These are phyloP conservation scores for Oemleria cerasiformis DNA, from an alignment of 306 rosid genomes.

Conservation along the genomic window DNA sequence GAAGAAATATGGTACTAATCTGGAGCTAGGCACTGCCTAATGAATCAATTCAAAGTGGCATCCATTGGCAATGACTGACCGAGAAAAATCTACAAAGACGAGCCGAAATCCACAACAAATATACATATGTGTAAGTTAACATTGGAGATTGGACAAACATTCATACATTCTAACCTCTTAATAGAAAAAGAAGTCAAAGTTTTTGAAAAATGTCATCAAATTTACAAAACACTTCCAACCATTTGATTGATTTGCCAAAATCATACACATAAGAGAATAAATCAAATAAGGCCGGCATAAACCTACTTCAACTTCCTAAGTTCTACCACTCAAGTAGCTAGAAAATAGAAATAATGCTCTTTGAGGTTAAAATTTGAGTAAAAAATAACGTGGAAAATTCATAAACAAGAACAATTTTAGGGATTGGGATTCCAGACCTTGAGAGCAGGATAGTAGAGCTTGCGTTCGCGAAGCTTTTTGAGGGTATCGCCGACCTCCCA, in stretches of 20 bases:
- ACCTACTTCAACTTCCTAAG: not conserved
- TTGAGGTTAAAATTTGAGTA: not conserved
- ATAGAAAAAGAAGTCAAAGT: not conserved
- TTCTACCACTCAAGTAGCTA: not conserved
- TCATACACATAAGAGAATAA: not conserved
- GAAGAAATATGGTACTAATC: not conserved
- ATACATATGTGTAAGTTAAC: not conserved
- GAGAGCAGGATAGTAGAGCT: conserved; percentile 71
- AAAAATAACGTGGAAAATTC: not conserved
- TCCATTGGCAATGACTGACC: not conserved
- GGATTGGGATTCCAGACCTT: conserved; percentile 42
- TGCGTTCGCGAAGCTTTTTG: conserved; percentile 76
- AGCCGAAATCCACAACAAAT: not conserved
- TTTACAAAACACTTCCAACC: not conserved
- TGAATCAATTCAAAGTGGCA: not conserved
- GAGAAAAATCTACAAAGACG: not conserved
- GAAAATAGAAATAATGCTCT: not conserved
- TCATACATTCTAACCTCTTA: conserved; percentile 8
- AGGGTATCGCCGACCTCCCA: conserved; percentile 91
- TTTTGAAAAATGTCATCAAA: not conserved
- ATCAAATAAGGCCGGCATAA: not conserved
- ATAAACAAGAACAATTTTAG: not conserved
- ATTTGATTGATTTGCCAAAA: not conserved
- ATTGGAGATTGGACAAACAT: not conserved
- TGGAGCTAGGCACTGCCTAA: not conserved